phyloP scores from a whole-genome alignment of 352 stramenopile species.

The Pythium monospermum region DNA sequence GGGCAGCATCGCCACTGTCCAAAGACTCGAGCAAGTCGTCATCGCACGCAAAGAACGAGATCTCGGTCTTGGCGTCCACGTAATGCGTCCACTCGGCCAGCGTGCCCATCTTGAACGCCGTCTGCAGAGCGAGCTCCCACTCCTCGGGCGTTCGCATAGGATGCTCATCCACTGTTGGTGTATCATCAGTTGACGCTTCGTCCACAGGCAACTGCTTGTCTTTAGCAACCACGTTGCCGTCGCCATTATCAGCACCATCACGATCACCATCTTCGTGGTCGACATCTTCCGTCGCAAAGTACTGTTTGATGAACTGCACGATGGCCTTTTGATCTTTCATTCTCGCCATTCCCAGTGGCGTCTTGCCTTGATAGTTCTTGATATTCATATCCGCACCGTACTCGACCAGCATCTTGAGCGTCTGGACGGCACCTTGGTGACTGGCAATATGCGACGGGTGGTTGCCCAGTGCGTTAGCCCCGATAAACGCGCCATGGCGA shows the following conservation, averaged over 20 bases:
- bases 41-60: conserved; percentile 42
- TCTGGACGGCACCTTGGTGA: conserved; percentile 51
- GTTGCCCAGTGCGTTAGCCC: conserved; percentile 56
- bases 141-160: conserved; percentile 25
- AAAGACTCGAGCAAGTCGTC: neutral
- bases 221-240: too few species aligned
- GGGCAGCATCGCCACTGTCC: too few species aligned
- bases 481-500: conserved; percentile 42
- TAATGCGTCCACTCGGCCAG: conserved; percentile 78
- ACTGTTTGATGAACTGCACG: conserved; percentile 53
- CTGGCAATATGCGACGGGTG: conserved; percentile 73
- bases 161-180: too few species aligned
- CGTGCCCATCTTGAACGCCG: conserved; percentile 45
- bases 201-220: conserved; percentile 16
- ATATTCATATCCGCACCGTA: conserved; percentile 82
- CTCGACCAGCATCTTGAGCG: conserved; percentile 62
- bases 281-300: conserved; percentile 36
- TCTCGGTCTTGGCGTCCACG: conserved; percentile 44
- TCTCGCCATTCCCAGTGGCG: conserved; percentile 63
- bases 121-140: conserved; percentile 36
- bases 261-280: conserved; percentile 4
- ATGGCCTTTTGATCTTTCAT: conserved; percentile 56
- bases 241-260: too few species aligned
- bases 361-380: conserved; percentile 80
- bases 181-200: too few species aligned